phyloP scores from a whole-genome alignment of 768 basidiomycete genomes.

The Macrocybe gigantea region DNA sequence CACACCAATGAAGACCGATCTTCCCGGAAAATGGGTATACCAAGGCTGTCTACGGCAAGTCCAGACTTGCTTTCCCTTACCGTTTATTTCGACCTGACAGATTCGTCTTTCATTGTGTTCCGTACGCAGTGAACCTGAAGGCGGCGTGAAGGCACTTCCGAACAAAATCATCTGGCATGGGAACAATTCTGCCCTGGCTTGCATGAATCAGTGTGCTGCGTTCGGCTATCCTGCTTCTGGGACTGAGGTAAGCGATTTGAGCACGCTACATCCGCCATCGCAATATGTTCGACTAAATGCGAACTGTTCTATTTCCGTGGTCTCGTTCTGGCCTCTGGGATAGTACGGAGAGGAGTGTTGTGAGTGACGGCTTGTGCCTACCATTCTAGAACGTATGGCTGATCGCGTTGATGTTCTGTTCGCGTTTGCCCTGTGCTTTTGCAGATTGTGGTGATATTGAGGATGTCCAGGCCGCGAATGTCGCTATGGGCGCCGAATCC shows the following conservation, averaged over 20 bases:
- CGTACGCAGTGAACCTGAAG: slow-evolving; percentile 39
- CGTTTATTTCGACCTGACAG: too few relatives aligned
- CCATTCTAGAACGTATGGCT: background rate
- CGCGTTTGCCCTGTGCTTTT: background rate
- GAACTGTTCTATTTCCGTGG: background rate
- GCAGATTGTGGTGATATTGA: slow-evolving; percentile 66
- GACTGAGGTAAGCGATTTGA: slow-evolving; percentile 34
- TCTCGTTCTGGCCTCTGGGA: slow-evolving; percentile 1
- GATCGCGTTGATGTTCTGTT: background rate
- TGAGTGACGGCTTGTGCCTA: slow-evolving; percentile 25
- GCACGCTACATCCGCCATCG: too few relatives aligned
- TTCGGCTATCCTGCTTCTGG: slow-evolving; percentile 73
- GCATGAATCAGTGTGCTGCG: slow-evolving; percentile 61
- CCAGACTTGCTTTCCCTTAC: background rate
- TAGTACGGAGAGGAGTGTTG: slow-evolving; percentile 70
- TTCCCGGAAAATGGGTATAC: slow-evolving; percentile 63
- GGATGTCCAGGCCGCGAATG: slow-evolving; percentile 39
- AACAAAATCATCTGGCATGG: slow-evolving; percentile 51
- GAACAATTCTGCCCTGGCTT: slow-evolving; percentile 61
- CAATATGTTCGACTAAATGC: too few relatives aligned
- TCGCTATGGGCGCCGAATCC: slow-evolving; percentile 31
- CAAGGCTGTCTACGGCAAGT: slow-evolving; percentile 62
- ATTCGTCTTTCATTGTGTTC: background rate
- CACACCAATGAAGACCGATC: slow-evolving; percentile 40
- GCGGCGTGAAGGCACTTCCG: slow-evolving; percentile 42